phyloP scores from a whole-genome alignment of 2,329 filamentous ascomycete genomes.

The Curvularia sp. region DNA sequence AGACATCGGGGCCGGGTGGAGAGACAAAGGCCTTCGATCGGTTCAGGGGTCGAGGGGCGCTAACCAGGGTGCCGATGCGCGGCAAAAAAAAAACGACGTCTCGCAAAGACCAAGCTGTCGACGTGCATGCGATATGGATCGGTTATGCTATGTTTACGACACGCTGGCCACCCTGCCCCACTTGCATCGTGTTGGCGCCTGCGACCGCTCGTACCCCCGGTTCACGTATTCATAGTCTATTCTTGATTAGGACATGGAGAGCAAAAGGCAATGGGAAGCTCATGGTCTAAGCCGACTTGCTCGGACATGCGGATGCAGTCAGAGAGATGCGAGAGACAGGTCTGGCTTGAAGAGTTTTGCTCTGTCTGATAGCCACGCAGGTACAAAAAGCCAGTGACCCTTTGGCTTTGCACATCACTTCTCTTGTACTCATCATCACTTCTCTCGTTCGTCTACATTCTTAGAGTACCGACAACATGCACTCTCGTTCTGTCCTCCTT shows the following conservation, averaged over 20 bases:
- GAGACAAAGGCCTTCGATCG: slow-evolving; percentile 28
- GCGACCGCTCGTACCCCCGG: slow-evolving; percentile 28
- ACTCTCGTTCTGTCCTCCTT: slow-evolving; percentile 35
- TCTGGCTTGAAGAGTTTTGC: slow-evolving; percentile 18
- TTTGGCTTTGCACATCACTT: slow-evolving; percentile 11
- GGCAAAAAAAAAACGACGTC: slow-evolving; percentile 1
- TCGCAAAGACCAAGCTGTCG: slow-evolving; percentile 2
- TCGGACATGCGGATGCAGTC: slow-evolving; percentile 8
- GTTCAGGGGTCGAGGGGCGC: slow-evolving; percentile 17
- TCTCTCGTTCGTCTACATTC: slow-evolving; percentile 12
- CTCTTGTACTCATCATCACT: slow-evolving; percentile 5
- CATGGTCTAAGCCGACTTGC: slow-evolving; percentile 12
- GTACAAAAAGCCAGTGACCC: slow-evolving; percentile 32
- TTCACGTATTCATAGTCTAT: slow-evolving; percentile 17
- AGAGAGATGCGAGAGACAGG: slow-evolving; percentile 16
- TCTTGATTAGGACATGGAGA: slow-evolving; percentile 19
- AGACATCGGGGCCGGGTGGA: slow-evolving; percentile 23
- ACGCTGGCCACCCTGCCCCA: slow-evolving; percentile 27
- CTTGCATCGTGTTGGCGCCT: slow-evolving; percentile 21
- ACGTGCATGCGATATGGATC: slow-evolving; percentile 25
- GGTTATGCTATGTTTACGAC: slow-evolving; percentile 11
- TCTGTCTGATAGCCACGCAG: slow-evolving; percentile 11
- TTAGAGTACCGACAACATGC: slow-evolving; percentile 22
- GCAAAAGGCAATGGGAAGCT: slow-evolving; percentile 25
- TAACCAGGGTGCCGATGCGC: slow-evolving; percentile 16